phyloP scores from a whole-genome alignment of 2,329 filamentous ascomycete species.

The Alternaria angustiovoidea region DNA sequence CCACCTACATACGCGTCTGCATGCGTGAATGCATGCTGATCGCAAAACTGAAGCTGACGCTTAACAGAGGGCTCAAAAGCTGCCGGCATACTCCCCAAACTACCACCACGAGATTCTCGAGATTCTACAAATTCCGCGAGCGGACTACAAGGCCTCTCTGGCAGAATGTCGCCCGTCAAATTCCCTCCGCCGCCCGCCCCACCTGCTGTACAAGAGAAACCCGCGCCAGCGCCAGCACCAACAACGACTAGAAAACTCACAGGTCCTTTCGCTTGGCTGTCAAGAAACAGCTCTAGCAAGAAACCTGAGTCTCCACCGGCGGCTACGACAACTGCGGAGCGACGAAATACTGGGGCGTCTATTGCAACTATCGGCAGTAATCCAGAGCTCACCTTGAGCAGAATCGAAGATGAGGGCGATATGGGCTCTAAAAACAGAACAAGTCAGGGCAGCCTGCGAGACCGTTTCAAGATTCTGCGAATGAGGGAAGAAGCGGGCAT shows the following conservation, averaged over 20 bases:
- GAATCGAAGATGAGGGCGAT: constrained; percentile 69
- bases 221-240: constrained; percentile 38
- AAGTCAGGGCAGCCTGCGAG: constrained; percentile 54
- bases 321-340: constrained; percentile 57
- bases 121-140: constrained; percentile 38
- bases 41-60: constrained; percentile 25
- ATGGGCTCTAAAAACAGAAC: constrained; percentile 39
- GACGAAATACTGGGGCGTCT: constrained; percentile 82
- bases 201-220: constrained; percentile 41
- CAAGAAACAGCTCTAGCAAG: constrained; percentile 62
- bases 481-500: constrained; percentile 57
- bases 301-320: constrained; percentile 65
- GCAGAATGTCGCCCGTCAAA: constrained; percentile 72
- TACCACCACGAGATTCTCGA: constrained; percentile 61
- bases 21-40: neutral
- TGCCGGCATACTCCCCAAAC: constrained; percentile 57
- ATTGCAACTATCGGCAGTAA: constrained; percentile 81
- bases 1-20: neutral
- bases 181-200: constrained; percentile 50
- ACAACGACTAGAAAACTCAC: constrained; percentile 73
- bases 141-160: constrained; percentile 72
- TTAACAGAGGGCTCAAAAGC: constrained; percentile 38
- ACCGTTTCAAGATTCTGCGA: constrained; percentile 57
- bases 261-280: constrained; percentile 58
- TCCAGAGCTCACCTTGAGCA: constrained; percentile 78